Evolutionary conservation across 129 eudicot genomes (phyloP), one percentile per base, ranked within the genome.

Genomic region (Cynara cardunculus): DNA sequence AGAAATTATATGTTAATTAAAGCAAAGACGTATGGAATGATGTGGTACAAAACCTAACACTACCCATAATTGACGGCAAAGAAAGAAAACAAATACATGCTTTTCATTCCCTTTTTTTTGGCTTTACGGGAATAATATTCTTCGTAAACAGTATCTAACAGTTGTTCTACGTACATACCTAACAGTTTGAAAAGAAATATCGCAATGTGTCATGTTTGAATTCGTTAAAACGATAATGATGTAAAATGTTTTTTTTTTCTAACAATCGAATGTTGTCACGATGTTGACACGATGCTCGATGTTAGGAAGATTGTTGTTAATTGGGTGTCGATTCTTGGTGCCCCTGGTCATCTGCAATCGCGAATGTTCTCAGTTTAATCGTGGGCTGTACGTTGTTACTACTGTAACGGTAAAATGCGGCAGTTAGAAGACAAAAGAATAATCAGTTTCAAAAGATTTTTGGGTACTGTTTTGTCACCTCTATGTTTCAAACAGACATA

Each of bases 11-110:
- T 13, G 1, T 21, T 53, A 53, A 53, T 16, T 53, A 53, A 16
- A 5, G 22, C 64, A 53, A 53, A 53, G 53, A 53, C 64, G 64
- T 53, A 53, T 53, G 21, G 64, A 56, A 56, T 18, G n/a, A 56
- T 53, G 24, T 56, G 65, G 65, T 18, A 56, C n/a, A 24, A 5
- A 24, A 56, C 65, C 25, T 56, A 56, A n/a, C 24, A 4, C 24
- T 56, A 56, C 25, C 64, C 65, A 7, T 6, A 19, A 76, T 39
- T 65, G 46, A 64, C 79, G 79, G 56, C 67, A 64, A 39, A 64
- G 7, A 71, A 65, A 81, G 79, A 73, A 72, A 73, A 65, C 73
- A 73, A 80, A 72, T 13, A 19, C 84, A 72, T 72, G 19, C 49
- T 80, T 81, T 68, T 71, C 68, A 31, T 22, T 18, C 25, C 24